Evolutionary conservation across 2,329 filamentous ascomycete genomes (phyloP).

Genomic region (Pezicula radicicola): DNA sequence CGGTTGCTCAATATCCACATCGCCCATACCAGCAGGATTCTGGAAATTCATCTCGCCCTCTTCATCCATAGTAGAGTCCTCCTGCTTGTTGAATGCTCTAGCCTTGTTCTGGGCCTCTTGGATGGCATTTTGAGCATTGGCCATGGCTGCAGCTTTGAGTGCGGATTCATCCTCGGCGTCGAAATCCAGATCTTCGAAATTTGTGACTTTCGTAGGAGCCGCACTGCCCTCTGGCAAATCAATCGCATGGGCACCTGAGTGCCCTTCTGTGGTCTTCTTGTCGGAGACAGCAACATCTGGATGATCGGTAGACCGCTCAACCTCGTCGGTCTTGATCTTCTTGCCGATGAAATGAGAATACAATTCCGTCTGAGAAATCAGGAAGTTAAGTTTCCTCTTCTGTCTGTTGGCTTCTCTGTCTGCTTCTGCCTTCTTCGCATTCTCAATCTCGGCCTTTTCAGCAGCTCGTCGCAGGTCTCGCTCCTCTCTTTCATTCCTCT

Average conservation of each 20-base stretch:
- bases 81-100: conserved; percentile 81
- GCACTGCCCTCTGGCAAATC: conserved; percentile 52
- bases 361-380: conserved; percentile 97
- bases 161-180: conserved; percentile 88
- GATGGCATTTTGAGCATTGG: conserved; percentile 94
- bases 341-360: conserved; percentile 99
- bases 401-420: conserved; percentile 96
- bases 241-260: conserved; percentile 32
- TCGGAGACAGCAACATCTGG: conserved; percentile 62
- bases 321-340: conserved; percentile 97
- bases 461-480: conserved; percentile 91
- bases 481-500: conserved; percentile 96
- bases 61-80: conserved; percentile 70
- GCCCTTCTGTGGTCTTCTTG: conserved; percentile 37
- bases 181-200: conserved; percentile 93
- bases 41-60: conserved; percentile 99
- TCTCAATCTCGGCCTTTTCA: conserved; percentile 93
- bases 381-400: conserved; percentile 98
- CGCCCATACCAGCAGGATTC: conserved; percentile 91
- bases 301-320: conserved; percentile 85
- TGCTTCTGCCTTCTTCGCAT: conserved; percentile 93
- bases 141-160: conserved; percentile 80
- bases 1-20: conserved; percentile 91
- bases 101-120: conserved; percentile 92
- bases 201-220: conserved; percentile 72